phyloP scores from a whole-genome alignment of 2,329 filamentous ascomycete genomes.

The Gnomoniopsis sp. region DNA sequence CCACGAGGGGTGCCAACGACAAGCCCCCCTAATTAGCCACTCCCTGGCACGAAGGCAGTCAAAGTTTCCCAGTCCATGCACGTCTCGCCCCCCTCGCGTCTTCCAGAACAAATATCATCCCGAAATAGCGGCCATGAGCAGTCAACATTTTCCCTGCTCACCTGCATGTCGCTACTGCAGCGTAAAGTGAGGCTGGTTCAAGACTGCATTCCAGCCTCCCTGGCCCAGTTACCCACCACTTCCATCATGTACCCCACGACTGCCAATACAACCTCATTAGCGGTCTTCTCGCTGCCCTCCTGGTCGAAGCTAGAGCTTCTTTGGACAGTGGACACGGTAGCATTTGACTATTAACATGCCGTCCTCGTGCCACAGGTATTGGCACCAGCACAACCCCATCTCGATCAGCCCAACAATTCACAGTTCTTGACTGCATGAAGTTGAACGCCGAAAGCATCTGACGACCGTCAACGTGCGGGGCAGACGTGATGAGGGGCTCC shows the following conservation, averaged over 20 bases:
- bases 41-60: not conserved
- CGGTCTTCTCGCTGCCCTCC: not conserved
- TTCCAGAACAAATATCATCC: slow-evolving; percentile 6
- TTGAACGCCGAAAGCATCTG: not conserved
- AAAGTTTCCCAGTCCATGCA: not conserved
- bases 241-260: slow-evolving; percentile 13
- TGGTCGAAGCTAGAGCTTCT: not conserved
- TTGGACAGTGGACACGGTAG: not conserved
- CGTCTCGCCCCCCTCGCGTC: not conserved
- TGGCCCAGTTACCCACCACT: slow-evolving; percentile 13
- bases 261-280: slow-evolving; percentile 5
- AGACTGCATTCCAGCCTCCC: slow-evolving; percentile 10
- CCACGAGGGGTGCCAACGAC: not conserved
- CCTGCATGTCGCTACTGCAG: slow-evolving; percentile 20
- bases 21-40: slow-evolving; percentile 8
- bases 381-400: not conserved
- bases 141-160: slow-evolving; percentile 5
- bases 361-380: not conserved
- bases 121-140: slow-evolving; percentile 14
- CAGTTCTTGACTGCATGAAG: not conserved
- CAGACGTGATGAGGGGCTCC: not conserved
- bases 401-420: not conserved
- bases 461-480: not conserved
- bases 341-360: not conserved
- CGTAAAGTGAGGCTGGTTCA: slow-evolving; percentile 22